Evolutionary conservation across 305 asterid species (phyloP), one percentile per base, ranked within the genome.

Genomic region (Ajuga reptans): DNA sequence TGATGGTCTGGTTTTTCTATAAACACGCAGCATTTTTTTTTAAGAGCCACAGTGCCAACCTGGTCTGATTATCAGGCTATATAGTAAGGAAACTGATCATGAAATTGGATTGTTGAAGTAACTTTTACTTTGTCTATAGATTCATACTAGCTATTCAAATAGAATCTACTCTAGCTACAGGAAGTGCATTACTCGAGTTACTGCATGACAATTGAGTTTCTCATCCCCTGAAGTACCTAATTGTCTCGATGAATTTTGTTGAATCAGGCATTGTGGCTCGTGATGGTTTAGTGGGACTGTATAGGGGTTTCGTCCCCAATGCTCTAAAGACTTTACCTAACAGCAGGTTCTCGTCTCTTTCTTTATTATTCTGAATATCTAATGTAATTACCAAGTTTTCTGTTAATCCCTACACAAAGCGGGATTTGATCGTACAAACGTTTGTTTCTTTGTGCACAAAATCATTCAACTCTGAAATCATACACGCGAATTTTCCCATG

Each of bases 241-340:
- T 31, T 45, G 10, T 60, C 51, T 43, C 58, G 5, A 31, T 61
- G 18, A 18, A 29, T 33, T 42, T 49, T 31, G 70, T 69, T 69
- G 72, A 69, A 71, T 72, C 84, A 91, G 96, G 95, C 53, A 87
- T 89, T 59, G 82, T 86, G 73, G 91, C 89, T 15, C 90, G 86
- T 74, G 96, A 92, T 82, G 96, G 96, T 51, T 53, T 85, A 65
- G 75, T 68, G 73, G 98, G 96, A 64, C 71, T 87, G 18, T 89
- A 91, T 75, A 80, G 96, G 74, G 96, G 95, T 41, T 91, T 91
- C 66, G 58, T 91, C 72, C 95, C 98, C 42, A 89, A 84, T 79
- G 90, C 92, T 6, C 69, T 91, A 62, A 91, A 91, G 80, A 82
- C 94, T 59, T 78, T 89, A 58, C 98, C 96, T 17, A 91, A 81